A percentile compares a stretch with the other conserved stretches of the same genome.
Evolutionary conservation across 2,329 filamentous ascomycete species (phyloP).

Genomic region (Colletotrichum endophyticum): DNA sequence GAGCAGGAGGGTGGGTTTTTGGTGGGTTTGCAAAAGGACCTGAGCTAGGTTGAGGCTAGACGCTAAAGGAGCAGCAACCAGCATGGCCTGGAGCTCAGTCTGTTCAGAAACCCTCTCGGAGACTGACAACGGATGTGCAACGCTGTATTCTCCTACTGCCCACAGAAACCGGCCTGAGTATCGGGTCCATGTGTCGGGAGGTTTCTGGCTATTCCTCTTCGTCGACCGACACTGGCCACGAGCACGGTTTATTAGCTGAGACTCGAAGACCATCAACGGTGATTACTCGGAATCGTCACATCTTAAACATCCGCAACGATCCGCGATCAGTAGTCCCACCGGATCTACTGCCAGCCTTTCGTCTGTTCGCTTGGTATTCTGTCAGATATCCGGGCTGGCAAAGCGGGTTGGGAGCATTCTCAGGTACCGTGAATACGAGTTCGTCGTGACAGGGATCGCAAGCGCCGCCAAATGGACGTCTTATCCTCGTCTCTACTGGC

Average conservation of each 20-base stretch:
- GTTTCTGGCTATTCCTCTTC: background rate
- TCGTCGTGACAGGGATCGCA: constrained; percentile 11
- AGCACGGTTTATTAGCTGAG: background rate
- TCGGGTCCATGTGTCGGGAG: background rate
- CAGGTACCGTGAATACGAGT: constrained; percentile 17
- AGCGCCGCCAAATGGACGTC: constrained; percentile 8
- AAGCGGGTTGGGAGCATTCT: background rate
- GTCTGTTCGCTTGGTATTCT: background rate
- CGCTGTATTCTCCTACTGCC: background rate
- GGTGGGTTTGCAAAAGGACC: constrained; percentile 23
- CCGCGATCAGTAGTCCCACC: background rate
- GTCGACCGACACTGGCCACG: background rate
- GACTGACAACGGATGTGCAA: background rate
- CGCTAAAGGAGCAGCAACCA: constrained; percentile 15
- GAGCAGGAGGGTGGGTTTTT: constrained; percentile 13
- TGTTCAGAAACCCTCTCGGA: background rate
- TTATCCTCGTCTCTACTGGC: constrained; percentile 10
- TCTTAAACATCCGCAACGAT: background rate
- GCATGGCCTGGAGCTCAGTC: background rate
- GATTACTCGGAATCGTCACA: background rate
- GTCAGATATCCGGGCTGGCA: background rate
- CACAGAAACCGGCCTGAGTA: background rate
- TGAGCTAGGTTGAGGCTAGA: constrained; percentile 21
- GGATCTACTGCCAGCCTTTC: background rate
- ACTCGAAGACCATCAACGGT: background rate